Evolutionary conservation across 2,329 filamentous ascomycete genomes (phyloP).

Genomic region (Clonostachys rhizophaga): DNA sequence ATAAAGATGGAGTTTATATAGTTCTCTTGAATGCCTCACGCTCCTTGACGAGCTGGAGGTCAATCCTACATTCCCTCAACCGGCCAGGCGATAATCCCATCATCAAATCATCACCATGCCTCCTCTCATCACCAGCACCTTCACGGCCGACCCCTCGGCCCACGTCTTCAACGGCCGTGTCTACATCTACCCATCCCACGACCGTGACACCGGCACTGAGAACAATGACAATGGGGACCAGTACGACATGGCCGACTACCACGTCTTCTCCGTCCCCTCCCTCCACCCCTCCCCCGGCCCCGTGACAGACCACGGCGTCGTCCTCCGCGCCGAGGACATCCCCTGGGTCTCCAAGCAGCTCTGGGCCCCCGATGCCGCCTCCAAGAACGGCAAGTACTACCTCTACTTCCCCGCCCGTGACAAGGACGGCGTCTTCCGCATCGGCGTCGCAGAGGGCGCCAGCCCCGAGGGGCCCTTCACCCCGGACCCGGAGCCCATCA

Average conservation of each 20-base stretch:
- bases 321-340: slow-evolving; percentile 58
- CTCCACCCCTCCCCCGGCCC: slow-evolving; percentile 44
- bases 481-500: slow-evolving; percentile 59
- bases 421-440: slow-evolving; percentile 64
- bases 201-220: slow-evolving; percentile 67
- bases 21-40: too few species aligned
- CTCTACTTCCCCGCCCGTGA: slow-evolving; percentile 76
- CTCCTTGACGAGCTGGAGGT: too few species aligned
- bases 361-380: slow-evolving; percentile 75
- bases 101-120: slow-evolving; percentile 19
- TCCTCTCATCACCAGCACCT: slow-evolving; percentile 69
- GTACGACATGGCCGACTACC: slow-evolving; percentile 82
- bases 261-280: slow-evolving; percentile 60
- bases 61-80: too few species aligned
- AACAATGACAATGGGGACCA: slow-evolving; percentile 85
- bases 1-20: too few species aligned
- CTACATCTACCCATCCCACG: slow-evolving; percentile 79
- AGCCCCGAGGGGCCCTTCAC: slow-evolving; percentile 66
- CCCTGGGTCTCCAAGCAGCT: slow-evolving; percentile 77
- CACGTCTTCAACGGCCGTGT: slow-evolving; percentile 73
- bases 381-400: slow-evolving; percentile 65
- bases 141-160: slow-evolving; percentile 76
- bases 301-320: slow-evolving; percentile 70
- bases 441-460: slow-evolving; percentile 64
- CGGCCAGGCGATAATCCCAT: background rate